Evolutionary conservation across 306 rosid genomes (phyloP).

Genomic region (Quercus variabilis): DNA sequence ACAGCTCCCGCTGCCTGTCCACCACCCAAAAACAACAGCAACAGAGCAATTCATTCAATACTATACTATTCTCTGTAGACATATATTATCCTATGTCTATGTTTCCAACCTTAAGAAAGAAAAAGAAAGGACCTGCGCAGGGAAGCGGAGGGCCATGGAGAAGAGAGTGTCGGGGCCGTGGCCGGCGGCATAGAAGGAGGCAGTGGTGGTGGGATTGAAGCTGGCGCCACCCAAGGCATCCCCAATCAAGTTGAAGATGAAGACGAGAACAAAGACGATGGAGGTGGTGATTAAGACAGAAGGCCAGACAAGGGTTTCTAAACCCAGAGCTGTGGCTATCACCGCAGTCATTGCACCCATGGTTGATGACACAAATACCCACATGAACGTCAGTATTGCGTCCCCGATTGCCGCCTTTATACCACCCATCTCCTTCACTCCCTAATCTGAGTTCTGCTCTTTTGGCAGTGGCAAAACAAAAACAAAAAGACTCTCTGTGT

Average conservation of each 20-base stretch:
- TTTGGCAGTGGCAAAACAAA: no score
- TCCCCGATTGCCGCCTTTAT: slow-evolving; percentile 70
- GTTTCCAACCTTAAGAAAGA: background rate
- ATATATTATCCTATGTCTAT: no score
- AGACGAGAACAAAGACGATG: slow-evolving; percentile 58
- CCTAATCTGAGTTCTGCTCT: no score
- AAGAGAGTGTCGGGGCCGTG: slow-evolving; percentile 65
- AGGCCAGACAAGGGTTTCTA: slow-evolving; percentile 47
- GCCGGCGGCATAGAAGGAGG: slow-evolving; percentile 75
- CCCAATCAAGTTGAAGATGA: slow-evolving; percentile 53
- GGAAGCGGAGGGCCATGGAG: slow-evolving; percentile 85
- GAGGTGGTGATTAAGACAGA: slow-evolving; percentile 52
- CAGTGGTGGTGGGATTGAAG: slow-evolving; percentile 85
- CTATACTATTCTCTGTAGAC: no score
- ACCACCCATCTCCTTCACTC: slow-evolving; percentile 31
- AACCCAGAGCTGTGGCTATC: slow-evolving; percentile 31
- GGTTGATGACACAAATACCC: slow-evolving; percentile 63
- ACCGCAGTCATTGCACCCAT: slow-evolving; percentile 50
- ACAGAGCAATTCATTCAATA: no score
- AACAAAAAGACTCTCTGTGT: no score
- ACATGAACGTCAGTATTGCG: slow-evolving; percentile 59
- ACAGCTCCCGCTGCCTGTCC: slow-evolving; percentile 80
- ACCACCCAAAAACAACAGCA: background rate
- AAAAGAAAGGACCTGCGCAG: slow-evolving; percentile 62
- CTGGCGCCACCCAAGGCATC: slow-evolving; percentile 79